Evolutionary conservation across 2,329 filamentous ascomycete species (phyloP).

Genomic region (Westerdykella ornata): DNA sequence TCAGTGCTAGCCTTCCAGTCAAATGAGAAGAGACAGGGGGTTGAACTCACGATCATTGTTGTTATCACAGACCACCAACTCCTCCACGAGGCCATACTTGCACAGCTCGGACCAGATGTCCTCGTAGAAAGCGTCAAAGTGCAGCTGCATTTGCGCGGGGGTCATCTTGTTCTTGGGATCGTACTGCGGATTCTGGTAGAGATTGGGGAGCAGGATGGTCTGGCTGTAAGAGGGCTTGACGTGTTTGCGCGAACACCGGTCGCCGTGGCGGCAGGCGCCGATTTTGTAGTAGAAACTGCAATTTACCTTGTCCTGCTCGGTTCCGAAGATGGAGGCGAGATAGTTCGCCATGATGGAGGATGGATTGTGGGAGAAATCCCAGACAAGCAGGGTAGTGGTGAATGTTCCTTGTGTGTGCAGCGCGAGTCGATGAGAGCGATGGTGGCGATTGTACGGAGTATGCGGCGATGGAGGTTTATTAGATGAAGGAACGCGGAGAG

Average conservation of each 20-base stretch:
- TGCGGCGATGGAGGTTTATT: conserved; percentile 1
- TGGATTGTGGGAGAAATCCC: neutral
- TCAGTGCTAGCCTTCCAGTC: conserved; percentile 6
- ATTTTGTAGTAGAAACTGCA: conserved; percentile 99
- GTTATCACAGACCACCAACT: conserved; percentile 98
- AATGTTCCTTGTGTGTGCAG: neutral
- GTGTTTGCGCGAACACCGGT: conserved; percentile 96
- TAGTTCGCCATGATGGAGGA: conserved; percentile 77
- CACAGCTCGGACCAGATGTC: conserved; percentile 99
- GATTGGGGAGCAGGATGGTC: conserved; percentile 94
- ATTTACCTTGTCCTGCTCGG: conserved; percentile 98
- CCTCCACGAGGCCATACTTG: conserved; percentile 95
- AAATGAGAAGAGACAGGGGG: neutral
- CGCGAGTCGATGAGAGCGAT: neutral
- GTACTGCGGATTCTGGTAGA: conserved; percentile 98
- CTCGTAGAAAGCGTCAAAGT: conserved; percentile 99
- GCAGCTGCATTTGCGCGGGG: conserved; percentile 89
- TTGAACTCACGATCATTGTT: conserved; percentile 75
- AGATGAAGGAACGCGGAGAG: no score
- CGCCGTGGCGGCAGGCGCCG: conserved; percentile 94
- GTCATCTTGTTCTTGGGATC: conserved; percentile 97
- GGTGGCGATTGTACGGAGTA: neutral
- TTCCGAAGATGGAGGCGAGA: conserved; percentile 98
- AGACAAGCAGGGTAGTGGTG: neutral
- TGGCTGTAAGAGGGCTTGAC: conserved; percentile 98